These are phyloP conservation scores for Coemansia sp. DNA, from an alignment of 371 early-diverging fungal genomes.

Conservation along the genomic window DNA sequence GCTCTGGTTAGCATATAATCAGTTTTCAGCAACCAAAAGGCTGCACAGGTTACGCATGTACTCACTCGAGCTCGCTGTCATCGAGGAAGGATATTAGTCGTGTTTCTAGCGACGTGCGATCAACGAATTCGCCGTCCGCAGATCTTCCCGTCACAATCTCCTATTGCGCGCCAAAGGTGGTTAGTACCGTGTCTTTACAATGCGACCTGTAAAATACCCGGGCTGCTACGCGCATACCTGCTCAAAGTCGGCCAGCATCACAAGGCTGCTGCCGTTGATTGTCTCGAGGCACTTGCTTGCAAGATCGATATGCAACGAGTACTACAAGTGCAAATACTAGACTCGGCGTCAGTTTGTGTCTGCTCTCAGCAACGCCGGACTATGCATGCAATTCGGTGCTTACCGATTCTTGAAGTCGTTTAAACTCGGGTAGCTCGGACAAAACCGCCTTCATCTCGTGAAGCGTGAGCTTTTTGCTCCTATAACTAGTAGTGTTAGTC, in stretches of 20 bases:
- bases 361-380: neutral
- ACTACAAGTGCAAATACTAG: conserved; percentile 52
- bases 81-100: conserved; percentile 40
- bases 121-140: conserved; percentile 61
- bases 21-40: neutral
- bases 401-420: conserved; percentile 78
- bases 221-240: conserved; percentile 25
- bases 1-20: neutral
- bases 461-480: conserved; percentile 61
- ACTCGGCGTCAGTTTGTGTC: neutral
- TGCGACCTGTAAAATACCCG: too few relatives aligned
- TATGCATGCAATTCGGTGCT: neutral
- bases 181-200: neutral
- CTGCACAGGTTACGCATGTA: neutral
- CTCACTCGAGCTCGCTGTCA: conserved; percentile 32
- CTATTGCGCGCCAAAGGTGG: conserved; percentile 45
- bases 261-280: conserved; percentile 73
- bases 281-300: conserved; percentile 83
- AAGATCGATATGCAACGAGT: conserved; percentile 90
- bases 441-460: conserved; percentile 89
- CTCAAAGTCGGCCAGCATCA: conserved; percentile 74
- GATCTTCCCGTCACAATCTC: conserved; percentile 87
- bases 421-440: conserved; percentile 88
- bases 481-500: conserved; percentile 6
- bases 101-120: conserved; percentile 22